phyloP scores from a whole-genome alignment of 257 asterid genomes.

The Forsythia suspensa region DNA sequence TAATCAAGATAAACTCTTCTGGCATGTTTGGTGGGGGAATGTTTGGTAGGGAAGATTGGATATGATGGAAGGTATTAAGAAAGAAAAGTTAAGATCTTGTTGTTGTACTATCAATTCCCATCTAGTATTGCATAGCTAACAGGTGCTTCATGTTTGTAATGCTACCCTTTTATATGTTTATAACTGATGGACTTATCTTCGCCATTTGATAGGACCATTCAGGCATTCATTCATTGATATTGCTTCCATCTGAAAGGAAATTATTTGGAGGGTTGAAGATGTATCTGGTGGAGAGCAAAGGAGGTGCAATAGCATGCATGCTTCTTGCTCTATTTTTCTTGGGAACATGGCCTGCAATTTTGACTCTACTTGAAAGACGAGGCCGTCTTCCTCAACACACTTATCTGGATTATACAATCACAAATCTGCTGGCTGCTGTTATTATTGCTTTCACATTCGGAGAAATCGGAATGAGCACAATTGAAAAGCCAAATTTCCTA shows the following conservation, averaged over 20 bases:
- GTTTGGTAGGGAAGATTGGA: neutral
- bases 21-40: neutral
- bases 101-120: neutral
- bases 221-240: constrained; percentile 20
- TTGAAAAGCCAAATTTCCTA: constrained; percentile 37
- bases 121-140: neutral
- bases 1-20: neutral
- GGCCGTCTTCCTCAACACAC: constrained; percentile 62
- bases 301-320: constrained; percentile 55
- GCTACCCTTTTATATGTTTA: neutral
- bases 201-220: constrained; percentile 26
- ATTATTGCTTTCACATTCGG: constrained; percentile 51
- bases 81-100: neutral
- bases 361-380: constrained; percentile 44
- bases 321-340: constrained; percentile 40
- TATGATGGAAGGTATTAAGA: neutral
- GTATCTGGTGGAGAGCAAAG: constrained; percentile 55
- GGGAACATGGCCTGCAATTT: constrained; percentile 58
- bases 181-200: neutral
- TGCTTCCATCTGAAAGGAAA: neutral
- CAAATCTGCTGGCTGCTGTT: constrained; percentile 49
- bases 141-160: no score
- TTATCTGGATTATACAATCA: constrained; percentile 47
- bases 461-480: constrained; percentile 40
- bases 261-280: constrained; percentile 34